Evolutionary conservation across 2,329 filamentous ascomycete species (phyloP).

Genomic region (Fusarium redolens): DNA sequence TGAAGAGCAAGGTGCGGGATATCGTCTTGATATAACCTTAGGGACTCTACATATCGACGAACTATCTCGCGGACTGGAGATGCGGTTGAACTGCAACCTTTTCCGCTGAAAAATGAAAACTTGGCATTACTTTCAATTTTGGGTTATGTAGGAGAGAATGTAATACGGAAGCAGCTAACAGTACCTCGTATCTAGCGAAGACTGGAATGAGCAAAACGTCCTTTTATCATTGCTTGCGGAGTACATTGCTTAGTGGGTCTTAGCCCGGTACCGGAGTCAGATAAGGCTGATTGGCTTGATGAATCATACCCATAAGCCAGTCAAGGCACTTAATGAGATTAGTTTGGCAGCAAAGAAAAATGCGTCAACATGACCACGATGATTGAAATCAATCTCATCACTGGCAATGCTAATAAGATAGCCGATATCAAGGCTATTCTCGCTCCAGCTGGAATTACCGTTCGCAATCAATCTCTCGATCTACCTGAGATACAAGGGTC

Average conservation of each 20-base stretch:
- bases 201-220: too few relatives aligned
- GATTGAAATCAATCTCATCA: not conserved
- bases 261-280: not conserved
- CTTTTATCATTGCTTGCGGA: not conserved
- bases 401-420: not conserved
- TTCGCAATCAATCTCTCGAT: not conserved
- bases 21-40: too few relatives aligned
- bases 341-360: not conserved
- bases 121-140: too few relatives aligned
- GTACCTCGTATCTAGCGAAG: too few relatives aligned
- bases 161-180: too few relatives aligned
- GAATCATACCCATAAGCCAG: not conserved
- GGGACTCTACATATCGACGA: too few relatives aligned
- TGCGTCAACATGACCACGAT: too few relatives aligned
- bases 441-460: not conserved
- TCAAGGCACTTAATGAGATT: fast-evolving
- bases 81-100: too few relatives aligned
- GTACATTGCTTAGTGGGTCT: not conserved
- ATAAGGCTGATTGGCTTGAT: not conserved
- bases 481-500: not conserved
- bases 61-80: too few relatives aligned
- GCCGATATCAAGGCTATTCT: not conserved
- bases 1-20: too few relatives aligned
- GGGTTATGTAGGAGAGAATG: too few relatives aligned
- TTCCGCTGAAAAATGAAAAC: too few relatives aligned